Conservation (phyloP, 148 eudicot species). For the Amaranthus cruentus region DNA sequence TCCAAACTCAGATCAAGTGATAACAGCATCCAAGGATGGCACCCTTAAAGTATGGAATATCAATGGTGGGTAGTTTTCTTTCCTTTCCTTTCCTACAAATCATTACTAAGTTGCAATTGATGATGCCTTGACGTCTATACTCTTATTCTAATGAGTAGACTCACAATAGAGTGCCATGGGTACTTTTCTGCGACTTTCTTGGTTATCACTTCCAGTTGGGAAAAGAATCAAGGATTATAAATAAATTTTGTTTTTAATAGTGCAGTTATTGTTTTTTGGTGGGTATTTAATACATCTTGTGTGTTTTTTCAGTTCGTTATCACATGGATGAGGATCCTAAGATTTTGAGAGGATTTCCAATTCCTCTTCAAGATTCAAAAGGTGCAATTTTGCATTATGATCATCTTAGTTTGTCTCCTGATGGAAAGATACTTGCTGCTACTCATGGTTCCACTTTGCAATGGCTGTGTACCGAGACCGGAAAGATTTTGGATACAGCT, state of each 20-base stretch:
- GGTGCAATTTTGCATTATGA: slow-evolving; percentile 84
- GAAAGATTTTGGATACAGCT: slow-evolving; percentile 78
- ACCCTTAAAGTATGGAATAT: slow-evolving; percentile 93
- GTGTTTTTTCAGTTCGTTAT: slow-evolving; percentile 60
- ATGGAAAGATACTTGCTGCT: slow-evolving; percentile 86
- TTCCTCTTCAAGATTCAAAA: slow-evolving; percentile 76
- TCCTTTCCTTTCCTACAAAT: not conserved
- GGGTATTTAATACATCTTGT: not conserved
- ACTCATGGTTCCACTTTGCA: slow-evolving; percentile 83
- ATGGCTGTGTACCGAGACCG: slow-evolving; percentile 85
- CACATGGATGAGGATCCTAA: slow-evolving; percentile 98
- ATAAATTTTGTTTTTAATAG: not conserved
- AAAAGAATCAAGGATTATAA: not conserved
- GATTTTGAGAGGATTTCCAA: slow-evolving; percentile 82
- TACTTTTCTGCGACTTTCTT: not conserved
- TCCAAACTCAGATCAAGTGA: slow-evolving; percentile 82
- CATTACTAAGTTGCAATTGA: not conserved
- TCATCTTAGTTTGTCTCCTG: slow-evolving; percentile 80
- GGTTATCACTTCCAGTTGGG: not conserved
- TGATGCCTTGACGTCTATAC: not conserved
- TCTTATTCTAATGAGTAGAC: not conserved
- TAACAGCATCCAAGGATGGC: slow-evolving; percentile 97
- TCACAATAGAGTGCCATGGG: not conserved
- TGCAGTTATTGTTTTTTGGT: not conserved
- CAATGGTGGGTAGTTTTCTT: slow-evolving; percentile 52